Evolutionary conservation across 139 green algal species (phyloP).

Genomic region (Tetratostichococcus sp.): DNA sequence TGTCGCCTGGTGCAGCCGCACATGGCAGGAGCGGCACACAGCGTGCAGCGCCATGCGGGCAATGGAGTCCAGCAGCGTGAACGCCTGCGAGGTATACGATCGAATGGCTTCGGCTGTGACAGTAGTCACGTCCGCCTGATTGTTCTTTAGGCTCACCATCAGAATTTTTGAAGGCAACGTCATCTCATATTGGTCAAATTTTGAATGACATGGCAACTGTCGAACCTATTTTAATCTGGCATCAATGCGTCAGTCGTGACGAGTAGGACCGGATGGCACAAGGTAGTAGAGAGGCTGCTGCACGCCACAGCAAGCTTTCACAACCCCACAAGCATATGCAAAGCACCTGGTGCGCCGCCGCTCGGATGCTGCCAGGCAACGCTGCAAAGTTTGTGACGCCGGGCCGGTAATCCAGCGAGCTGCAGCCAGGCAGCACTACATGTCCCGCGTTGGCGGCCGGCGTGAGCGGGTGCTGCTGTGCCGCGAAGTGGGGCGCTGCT

Average conservation of each 20-base stretch:
- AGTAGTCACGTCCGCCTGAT: no score
- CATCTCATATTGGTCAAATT: no score
- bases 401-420: neutral
- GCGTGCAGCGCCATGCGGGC: neutral
- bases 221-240: no score
- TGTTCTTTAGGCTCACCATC: no score
- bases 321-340: no score
- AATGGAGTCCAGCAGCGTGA: neutral
- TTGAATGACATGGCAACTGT: no score
- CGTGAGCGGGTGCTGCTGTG: neutral
- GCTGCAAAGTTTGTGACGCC: neutral
- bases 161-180: no score
- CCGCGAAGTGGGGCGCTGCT: neutral
- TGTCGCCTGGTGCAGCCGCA: neutral
- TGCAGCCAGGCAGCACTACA: neutral
- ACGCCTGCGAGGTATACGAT: neutral
- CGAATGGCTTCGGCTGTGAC: no score
- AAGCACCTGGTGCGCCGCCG: neutral
- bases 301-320: no score
- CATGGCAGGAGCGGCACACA: neutral
- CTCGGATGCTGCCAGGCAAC: neutral
- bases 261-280: no score
- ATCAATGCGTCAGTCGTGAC: no score
- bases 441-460: neutral
- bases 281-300: no score